Percentiles rank a stretch among this genome's conserved stretches.
phyloP scores from a whole-genome alignment of 305 asterid species.

The Fraxinus nigra region DNA sequence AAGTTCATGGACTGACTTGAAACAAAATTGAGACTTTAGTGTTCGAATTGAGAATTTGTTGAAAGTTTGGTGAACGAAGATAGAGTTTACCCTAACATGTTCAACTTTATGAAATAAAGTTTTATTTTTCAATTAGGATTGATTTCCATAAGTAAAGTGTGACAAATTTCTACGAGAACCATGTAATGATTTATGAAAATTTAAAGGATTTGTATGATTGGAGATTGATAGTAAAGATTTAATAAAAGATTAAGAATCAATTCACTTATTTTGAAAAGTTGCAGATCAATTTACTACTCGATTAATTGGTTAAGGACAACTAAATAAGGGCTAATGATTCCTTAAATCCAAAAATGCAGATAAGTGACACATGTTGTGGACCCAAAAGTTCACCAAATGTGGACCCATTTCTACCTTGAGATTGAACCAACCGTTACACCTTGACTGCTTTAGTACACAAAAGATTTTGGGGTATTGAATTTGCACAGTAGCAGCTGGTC shows the following conservation, averaged over 20 bases:
- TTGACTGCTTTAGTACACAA: constrained; percentile 53
- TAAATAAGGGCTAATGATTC: background rate
- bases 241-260: background rate
- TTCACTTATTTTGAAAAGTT: background rate
- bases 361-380: constrained; percentile 1
- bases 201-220: background rate
- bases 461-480: constrained; percentile 43
- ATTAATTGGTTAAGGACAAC: background rate
- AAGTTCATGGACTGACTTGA: background rate
- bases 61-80: background rate
- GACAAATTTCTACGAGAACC: background rate
- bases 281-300: background rate
- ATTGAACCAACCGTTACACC: constrained; percentile 77
- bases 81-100: background rate
- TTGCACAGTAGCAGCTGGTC: constrained; percentile 19
- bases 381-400: constrained; percentile 7
- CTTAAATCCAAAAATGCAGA: background rate
- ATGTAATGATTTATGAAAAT: background rate
- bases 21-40: background rate
- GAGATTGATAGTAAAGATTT: background rate
- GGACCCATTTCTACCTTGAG: constrained; percentile 22
- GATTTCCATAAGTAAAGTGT: background rate
- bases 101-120: background rate
- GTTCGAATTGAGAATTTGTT: background rate
- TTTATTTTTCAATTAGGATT: background rate